phyloP scores from a whole-genome alignment of 225 moss, liverwort and hornwort genomes.

The Lunularia cruciata region DNA sequence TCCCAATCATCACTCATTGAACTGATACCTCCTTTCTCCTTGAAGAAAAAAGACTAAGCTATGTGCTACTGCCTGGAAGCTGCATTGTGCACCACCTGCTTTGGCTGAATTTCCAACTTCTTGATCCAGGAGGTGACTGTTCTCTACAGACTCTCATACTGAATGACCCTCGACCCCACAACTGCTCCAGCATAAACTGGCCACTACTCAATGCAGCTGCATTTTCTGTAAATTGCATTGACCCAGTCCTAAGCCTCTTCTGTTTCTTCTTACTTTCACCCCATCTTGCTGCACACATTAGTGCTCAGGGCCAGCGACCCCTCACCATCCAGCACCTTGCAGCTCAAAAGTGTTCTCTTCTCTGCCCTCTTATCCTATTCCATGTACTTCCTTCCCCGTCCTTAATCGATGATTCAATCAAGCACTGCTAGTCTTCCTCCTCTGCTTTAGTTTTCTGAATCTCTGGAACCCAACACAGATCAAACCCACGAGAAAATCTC shows the following conservation, averaged over 20 bases:
- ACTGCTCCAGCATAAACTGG: not conserved
- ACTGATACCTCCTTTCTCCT: constrained; percentile 13
- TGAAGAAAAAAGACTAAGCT: not conserved
- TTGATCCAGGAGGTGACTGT: constrained; percentile 10
- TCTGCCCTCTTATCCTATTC: not conserved
- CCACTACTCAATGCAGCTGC: constrained; percentile 13
- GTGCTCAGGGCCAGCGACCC: not conserved
- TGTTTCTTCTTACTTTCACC: not conserved
- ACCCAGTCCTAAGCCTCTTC: constrained; percentile 2
- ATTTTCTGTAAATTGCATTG: constrained; percentile 10
- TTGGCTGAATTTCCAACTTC: constrained; percentile 9
- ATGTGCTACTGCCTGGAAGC: not conserved
- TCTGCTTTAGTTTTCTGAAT: not conserved
- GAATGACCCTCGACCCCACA: constrained; percentile 4
- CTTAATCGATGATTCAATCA: too few species aligned
- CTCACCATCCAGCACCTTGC: not conserved
- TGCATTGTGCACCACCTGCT: constrained; percentile 24
- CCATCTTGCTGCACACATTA: constrained; percentile 17
- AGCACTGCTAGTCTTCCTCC: not conserved
- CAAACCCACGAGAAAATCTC: not conserved
- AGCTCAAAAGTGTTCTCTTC: not conserved
- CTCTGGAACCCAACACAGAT: not conserved
- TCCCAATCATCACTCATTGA: constrained; percentile 21
- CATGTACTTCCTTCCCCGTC: not conserved
- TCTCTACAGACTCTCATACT: constrained; percentile 29